Conservation (phyloP, 2,329 filamentous ascomycete genomes). For the Fusarium sp. region DNA sequence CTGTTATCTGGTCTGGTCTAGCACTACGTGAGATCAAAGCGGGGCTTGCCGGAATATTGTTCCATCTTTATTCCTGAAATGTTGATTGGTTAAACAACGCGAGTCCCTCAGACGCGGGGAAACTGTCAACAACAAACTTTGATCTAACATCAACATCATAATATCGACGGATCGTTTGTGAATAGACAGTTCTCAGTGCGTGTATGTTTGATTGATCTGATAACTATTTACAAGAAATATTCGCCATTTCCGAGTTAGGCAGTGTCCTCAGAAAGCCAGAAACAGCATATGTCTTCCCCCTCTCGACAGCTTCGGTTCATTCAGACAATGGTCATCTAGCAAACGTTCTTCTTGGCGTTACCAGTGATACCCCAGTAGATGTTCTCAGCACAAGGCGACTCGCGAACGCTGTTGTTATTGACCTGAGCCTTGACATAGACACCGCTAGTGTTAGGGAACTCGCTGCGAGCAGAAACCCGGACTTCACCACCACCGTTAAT, state of each 20-base stretch:
- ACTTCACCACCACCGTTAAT: constrained; percentile 68
- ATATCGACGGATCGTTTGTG: rapidly evolving
- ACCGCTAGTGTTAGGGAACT: constrained; percentile 66
- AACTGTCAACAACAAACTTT: not conserved
- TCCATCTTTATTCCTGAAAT: too few relatives aligned
- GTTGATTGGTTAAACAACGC: too few relatives aligned
- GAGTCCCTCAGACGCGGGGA: too few relatives aligned
- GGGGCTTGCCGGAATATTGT: too few relatives aligned
- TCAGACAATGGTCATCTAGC: constrained; percentile 33
- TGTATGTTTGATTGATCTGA: not conserved
- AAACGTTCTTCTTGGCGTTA: constrained; percentile 56
- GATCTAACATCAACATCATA: not conserved
- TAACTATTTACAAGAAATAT: constrained; percentile 1
- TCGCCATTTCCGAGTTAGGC: rapidly evolving
- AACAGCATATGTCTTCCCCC: not conserved
- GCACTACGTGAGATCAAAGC: too few relatives aligned
- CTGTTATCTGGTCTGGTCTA: too few relatives aligned
- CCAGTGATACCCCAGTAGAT: constrained; percentile 62
- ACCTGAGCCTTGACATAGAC: constrained; percentile 62
- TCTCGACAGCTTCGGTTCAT: not conserved
- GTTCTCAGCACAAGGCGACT: constrained; percentile 66
- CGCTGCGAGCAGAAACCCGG: constrained; percentile 61
- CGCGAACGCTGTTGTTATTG: constrained; percentile 61
- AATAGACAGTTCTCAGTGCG: not conserved
- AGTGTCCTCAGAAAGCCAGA: not conserved